Conservation (phyloP, 176 grass and related monocot genomes). For the Juncus effusus region DNA sequence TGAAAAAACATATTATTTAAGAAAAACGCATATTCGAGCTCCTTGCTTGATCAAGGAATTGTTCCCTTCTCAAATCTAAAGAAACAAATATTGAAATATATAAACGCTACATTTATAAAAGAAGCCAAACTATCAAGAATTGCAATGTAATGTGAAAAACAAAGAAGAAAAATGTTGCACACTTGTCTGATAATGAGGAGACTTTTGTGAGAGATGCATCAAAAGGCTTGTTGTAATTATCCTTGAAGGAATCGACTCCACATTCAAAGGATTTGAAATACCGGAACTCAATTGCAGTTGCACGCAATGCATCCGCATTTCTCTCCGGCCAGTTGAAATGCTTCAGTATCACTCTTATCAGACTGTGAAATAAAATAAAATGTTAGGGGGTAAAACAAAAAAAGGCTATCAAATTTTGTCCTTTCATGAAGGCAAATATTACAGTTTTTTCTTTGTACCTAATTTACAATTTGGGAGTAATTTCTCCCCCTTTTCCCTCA, state of each 20-base stretch:
- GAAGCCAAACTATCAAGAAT: too few relatives aligned
- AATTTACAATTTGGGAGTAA: slow-evolving; percentile 86
- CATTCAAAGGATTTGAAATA: slow-evolving; percentile 35
- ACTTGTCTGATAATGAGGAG: slow-evolving; percentile 43
- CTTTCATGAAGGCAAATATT: not conserved
- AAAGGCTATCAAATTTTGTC: too few relatives aligned
- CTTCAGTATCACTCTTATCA: slow-evolving; percentile 49
- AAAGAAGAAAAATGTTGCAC: not conserved
- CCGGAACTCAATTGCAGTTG: slow-evolving; percentile 46
- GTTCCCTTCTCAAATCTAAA: slow-evolving; percentile 75
- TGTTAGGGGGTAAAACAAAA: not conserved
- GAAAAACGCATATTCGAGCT: slow-evolving; percentile 37
- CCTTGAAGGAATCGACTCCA: slow-evolving; percentile 34
- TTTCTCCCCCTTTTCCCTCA: slow-evolving; percentile 64
- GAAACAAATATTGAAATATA: not conserved
- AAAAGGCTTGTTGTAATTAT: slow-evolving; percentile 29
- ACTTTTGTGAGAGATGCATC: slow-evolving; percentile 39
- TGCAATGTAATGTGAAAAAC: too few relatives aligned
- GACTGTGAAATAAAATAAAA: slow-evolving; percentile 22
- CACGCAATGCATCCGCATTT: slow-evolving; percentile 48
- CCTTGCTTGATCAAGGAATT: slow-evolving; percentile 52
- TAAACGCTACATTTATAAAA: too few relatives aligned
- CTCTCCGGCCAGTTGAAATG: slow-evolving; percentile 56
- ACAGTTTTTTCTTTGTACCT: too few relatives aligned
- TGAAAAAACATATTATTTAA: too few relatives aligned